Conservation (phyloP, 768 basidiomycete genomes). For the Xerocomellus chrysenteron region DNA sequence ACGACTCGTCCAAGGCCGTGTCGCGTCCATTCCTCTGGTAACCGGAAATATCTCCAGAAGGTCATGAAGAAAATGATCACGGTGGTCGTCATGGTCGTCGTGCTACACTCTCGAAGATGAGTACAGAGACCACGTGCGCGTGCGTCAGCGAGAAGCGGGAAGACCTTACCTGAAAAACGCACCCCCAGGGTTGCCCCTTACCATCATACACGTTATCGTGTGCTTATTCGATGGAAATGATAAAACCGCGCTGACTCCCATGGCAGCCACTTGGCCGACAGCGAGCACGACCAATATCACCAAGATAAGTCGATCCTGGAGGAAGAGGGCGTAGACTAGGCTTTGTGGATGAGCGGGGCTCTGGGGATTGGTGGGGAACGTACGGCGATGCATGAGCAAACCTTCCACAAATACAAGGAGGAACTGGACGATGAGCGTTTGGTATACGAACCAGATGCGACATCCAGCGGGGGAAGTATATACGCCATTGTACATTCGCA, state of each 20-base stretch:
- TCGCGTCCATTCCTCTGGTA: slow-evolving; percentile 10
- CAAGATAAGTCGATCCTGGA: slow-evolving; percentile 3
- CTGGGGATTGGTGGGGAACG: background rate
- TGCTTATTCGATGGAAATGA: slow-evolving; percentile 9
- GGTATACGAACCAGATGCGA: slow-evolving; percentile 16
- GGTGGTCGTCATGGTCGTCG: slow-evolving; percentile 20
- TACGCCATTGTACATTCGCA: slow-evolving; percentile 18
- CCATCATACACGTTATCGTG: slow-evolving; percentile 17
- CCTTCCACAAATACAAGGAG: slow-evolving; percentile 13
- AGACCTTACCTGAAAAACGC: slow-evolving; percentile 20
- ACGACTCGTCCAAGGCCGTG: slow-evolving; percentile 4
- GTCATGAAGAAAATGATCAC: slow-evolving; percentile 17
- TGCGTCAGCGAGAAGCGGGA: too few relatives aligned
- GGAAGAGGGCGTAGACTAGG: slow-evolving; percentile 21
- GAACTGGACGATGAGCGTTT: slow-evolving; percentile 13
- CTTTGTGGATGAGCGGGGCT: background rate
- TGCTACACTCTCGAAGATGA: background rate
- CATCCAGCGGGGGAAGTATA: slow-evolving; percentile 7
- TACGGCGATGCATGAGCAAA: slow-evolving; percentile 20
- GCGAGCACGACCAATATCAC: slow-evolving; percentile 8
- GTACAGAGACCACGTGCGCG: too few relatives aligned
- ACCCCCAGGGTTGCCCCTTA: slow-evolving; percentile 9
- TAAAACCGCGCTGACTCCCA: slow-evolving; percentile 16
- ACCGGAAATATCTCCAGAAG: slow-evolving; percentile 14
- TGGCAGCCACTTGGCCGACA: slow-evolving; percentile 12